Evolutionary conservation across 176 grass and related monocot genomes (phyloP), one percentile per base, ranked within the genome.

Genomic region (Bromus sterilis): DNA sequence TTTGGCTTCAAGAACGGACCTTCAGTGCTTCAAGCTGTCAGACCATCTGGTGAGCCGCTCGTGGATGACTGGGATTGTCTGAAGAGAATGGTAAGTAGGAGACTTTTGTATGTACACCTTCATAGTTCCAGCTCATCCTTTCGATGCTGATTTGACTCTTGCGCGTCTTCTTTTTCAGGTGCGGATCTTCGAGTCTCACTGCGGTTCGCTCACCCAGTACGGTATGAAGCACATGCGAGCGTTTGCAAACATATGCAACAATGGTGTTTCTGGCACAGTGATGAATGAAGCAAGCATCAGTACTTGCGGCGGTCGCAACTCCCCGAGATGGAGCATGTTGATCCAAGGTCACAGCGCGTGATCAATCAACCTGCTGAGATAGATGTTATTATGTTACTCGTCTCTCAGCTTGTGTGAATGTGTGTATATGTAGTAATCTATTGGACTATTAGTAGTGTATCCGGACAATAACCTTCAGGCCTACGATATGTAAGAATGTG

Each of bases 41-140:
- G 96, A 74, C 83, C 83, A 61, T 12, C 72, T 26, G 84, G 85
- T 6, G 77, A 78, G 39, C 91, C 93, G 21, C 67, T 99, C 3
- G 93, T 93, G 57, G 86, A 95, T 59, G 96, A 99, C 71, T 99
- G 93, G 93, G 91, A 60, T 73, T 99, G 96, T 75, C 81, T 99
- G 86, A 99, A 99, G 83, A 63, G 66, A 78, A 95, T 76, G 93
- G 93, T 99, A 85, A 83, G 30, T 35, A 25, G 44, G 7, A 41
- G 2, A 37, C 35, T 51, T 20, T 30, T 74, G 4, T 46, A 7
- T 37, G 74, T 5, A 48, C 75, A 5, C 62, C 33, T 21, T 4
- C 63, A 36, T 34, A 61, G 29, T 72, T 26, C 0, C 60, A 53
- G 49, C 18, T 21, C 49, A 53, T 53, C 49, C 48, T 61, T 60